Evolutionary conservation across 2,329 filamentous ascomycete species (phyloP).

Genomic region (Trichoderma endophyticum): DNA sequence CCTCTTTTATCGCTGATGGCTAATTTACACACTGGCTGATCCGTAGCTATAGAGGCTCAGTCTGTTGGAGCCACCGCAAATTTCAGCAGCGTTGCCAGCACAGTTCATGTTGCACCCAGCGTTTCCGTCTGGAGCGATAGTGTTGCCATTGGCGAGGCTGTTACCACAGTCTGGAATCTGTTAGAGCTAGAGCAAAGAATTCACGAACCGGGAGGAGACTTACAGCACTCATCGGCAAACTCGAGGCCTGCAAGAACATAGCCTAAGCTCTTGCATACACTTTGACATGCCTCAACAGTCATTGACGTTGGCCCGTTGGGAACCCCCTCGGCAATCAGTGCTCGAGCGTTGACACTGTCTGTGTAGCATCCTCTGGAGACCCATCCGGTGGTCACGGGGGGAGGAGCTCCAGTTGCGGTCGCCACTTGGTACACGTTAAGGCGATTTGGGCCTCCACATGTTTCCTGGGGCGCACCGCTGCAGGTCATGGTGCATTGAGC

Average conservation of each 20-base stretch:
- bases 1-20: no score
- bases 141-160: slow-evolving; percentile 1
- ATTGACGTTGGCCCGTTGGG: background rate
- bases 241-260: background rate
- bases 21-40: no score
- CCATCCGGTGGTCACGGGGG: background rate
- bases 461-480: background rate
- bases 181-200: background rate
- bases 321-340: background rate
- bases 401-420: background rate
- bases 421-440: background rate
- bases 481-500: slow-evolving; percentile 10
- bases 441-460: background rate
- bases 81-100: slow-evolving; percentile 1
- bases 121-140: background rate
- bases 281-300: slow-evolving; percentile 4
- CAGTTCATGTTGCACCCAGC: background rate
- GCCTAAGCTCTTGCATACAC: background rate
- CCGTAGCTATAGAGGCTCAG: background rate
- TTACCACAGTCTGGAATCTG: background rate
- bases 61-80: background rate
- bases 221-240: slow-evolving; percentile 3
- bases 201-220: background rate
- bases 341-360: background rate
- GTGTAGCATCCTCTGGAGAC: background rate